phyloP scores from a whole-genome alignment of 2,329 filamentous ascomycete species.

The Elsinoe australis region DNA sequence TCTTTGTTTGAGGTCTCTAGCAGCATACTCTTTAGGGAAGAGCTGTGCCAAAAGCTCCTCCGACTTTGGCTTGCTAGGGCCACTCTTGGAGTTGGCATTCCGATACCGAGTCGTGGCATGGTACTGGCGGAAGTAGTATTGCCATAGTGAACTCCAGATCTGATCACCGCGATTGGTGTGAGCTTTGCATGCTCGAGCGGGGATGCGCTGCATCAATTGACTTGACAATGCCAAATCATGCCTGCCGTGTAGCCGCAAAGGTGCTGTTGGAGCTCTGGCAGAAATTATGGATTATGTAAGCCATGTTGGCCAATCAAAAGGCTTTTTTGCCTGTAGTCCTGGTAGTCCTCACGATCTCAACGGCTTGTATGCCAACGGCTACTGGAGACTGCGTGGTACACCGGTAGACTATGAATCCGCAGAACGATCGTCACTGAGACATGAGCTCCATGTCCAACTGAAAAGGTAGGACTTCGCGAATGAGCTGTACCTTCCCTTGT shows the following conservation, averaged over 20 bases:
- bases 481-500: not conserved
- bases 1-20: not conserved
- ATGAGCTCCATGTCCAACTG: slow-evolving; percentile 5
- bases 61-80: not conserved
- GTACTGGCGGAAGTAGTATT: not conserved
- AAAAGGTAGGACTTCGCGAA: slow-evolving; percentile 5
- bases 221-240: no score
- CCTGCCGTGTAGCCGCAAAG: no score
- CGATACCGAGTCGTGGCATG: not conserved
- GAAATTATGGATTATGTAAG: no score
- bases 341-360: not conserved
- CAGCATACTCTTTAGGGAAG: slow-evolving; percentile 44
- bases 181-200: not conserved
- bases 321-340: not conserved
- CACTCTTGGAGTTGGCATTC: not conserved
- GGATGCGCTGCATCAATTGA: slow-evolving; percentile 16
- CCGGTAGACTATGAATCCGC: slow-evolving; percentile 15
- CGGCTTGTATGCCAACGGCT: not conserved
- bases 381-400: not conserved
- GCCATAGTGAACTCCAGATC: not conserved
- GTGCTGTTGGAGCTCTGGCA: no score
- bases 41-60: slow-evolving; percentile 41
- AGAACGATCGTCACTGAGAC: slow-evolving; percentile 11
- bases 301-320: not conserved
- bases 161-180: not conserved